Evolutionary conservation across 176 grass and related monocot species (phyloP).

Genomic region (Rhipidocladum racemiflorum): DNA sequence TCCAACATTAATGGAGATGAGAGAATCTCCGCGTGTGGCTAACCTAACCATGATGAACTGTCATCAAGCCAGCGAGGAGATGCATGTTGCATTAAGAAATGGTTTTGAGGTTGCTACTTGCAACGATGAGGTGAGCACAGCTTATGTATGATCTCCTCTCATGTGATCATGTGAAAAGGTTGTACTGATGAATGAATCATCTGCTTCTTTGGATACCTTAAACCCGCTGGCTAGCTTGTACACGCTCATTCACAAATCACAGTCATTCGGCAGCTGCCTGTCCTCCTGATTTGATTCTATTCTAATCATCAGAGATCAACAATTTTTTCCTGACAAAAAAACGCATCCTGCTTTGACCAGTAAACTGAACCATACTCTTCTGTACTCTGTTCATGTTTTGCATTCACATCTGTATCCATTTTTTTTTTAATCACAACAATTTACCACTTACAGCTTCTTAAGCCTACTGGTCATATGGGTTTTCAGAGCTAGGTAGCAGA

Average conservation of each 20-base stretch:
- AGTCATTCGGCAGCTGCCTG: constrained; percentile 31
- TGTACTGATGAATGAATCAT: neutral
- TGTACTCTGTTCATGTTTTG: neutral
- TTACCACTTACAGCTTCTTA: neutral
- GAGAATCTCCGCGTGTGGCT: constrained; percentile 20
- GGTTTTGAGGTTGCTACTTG: constrained; percentile 1
- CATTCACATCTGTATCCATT: neutral
- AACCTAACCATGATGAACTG: constrained; percentile 20
- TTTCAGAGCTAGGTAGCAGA: neutral
- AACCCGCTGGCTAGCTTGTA: constrained; percentile 25
- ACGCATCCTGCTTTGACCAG: neutral
- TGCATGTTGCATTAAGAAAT: constrained; percentile 10
- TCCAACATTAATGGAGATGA: neutral
- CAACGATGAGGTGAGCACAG: neutral
- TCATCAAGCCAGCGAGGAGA: constrained; percentile 12
- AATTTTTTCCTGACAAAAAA: constrained; percentile 22
- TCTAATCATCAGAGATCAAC: neutral
- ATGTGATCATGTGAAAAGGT: constrained; percentile 40
- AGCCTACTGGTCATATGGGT: neutral
- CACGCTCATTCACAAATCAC: constrained; percentile 22
- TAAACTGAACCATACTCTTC: neutral
- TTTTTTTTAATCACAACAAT: neutral
- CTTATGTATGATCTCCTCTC: neutral
- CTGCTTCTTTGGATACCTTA: constrained; percentile 34
- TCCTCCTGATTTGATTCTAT: constrained; percentile 19